A percentile compares a stretch with the other conserved stretches of the same genome.
These are phyloP conservation scores for Sicyos edulis DNA, from an alignment of 306 rosid genomes.

Conservation along the genomic window DNA sequence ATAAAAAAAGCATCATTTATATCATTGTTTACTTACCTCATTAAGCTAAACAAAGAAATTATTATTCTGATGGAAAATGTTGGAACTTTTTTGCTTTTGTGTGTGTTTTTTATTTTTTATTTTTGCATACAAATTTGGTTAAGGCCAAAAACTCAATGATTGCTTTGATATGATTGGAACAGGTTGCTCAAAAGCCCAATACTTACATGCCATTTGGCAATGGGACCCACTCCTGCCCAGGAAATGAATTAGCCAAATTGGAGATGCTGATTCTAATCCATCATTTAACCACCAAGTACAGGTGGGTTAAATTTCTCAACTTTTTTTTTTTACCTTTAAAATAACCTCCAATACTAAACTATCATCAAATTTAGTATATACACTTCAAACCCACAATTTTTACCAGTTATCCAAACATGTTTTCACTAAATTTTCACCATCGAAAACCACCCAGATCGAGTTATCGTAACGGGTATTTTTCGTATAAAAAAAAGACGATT, in stretches of 20 bases:
- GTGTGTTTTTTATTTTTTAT: neutral
- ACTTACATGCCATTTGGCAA: slow-evolving; percentile 96
- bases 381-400: too few relatives aligned
- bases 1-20: neutral
- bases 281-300: slow-evolving; percentile 87
- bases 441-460: neutral
- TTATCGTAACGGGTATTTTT: neutral
- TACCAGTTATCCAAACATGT: neutral
- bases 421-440: neutral
- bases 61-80: neutral
- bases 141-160: slow-evolving; percentile 3
- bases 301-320: slow-evolving; percentile 41
- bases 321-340: too few relatives aligned
- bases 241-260: slow-evolving; percentile 90
- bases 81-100: neutral
- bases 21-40: neutral
- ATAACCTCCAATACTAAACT: too few relatives aligned
- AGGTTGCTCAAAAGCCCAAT: slow-evolving; percentile 83
- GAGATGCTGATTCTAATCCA: slow-evolving; percentile 83
- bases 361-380: too few relatives aligned
- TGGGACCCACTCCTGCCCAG: slow-evolving; percentile 92
- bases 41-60: neutral
- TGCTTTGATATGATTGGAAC: slow-evolving; percentile 21
- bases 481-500: too few relatives aligned
- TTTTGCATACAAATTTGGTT: neutral